phyloP scores from a whole-genome alignment of 371 early-diverging fungal species.

The Cokeromyces recurvatus region DNA sequence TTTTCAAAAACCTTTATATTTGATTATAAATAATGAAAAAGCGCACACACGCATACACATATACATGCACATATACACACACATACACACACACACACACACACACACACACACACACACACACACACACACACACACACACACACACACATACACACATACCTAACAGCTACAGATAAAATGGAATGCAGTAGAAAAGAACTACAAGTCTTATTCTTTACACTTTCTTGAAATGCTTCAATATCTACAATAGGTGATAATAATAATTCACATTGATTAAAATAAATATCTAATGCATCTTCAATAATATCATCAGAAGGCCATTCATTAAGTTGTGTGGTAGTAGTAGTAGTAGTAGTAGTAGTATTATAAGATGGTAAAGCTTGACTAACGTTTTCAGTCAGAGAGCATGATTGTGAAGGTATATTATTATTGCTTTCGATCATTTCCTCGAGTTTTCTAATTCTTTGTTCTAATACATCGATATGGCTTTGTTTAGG shows the following conservation, averaged over 20 bases:
- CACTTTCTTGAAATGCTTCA: constrained; percentile 1
- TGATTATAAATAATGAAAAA: not conserved
- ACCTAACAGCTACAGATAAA: constrained; percentile 17
- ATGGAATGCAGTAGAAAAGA: constrained; percentile 9
- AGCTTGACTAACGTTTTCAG: too few species aligned
- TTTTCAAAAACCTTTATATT: constrained; percentile 17
- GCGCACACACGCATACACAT: too few species aligned
- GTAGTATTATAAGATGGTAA: not conserved
- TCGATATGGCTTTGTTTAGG: constrained; percentile 69
- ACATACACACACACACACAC: too few species aligned
- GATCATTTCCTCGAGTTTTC: constrained; percentile 54
- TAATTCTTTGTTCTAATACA: constrained; percentile 52
- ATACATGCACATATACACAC: too few species aligned
- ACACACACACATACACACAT: too few species aligned
- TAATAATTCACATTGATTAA: constrained; percentile 3
- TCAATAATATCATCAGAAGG: constrained; percentile 1
- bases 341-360: not conserved
- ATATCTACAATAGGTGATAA: constrained; percentile 8
- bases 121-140: too few species aligned
- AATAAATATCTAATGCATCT: constrained; percentile 6
- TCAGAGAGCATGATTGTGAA: too few species aligned
- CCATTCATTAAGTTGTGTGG: not conserved
- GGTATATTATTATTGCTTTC: too few species aligned
- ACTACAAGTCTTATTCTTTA: constrained; percentile 7
- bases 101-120: too few species aligned